phyloP scores from a whole-genome alignment of 306 rosid species.

The Castanopsis chinensis region DNA sequence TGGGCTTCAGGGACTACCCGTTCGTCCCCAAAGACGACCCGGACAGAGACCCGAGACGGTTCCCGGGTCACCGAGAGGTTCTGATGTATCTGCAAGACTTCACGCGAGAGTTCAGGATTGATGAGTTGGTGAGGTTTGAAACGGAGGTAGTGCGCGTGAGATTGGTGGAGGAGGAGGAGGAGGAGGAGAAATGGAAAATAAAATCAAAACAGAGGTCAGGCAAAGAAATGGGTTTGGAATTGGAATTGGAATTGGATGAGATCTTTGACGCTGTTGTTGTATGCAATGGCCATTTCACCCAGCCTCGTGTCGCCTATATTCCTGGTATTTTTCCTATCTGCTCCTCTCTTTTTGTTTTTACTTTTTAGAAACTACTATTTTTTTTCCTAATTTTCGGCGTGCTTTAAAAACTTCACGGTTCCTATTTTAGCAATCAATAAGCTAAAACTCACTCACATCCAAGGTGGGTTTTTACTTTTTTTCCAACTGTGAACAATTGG shows the following conservation, averaged over 20 bases:
- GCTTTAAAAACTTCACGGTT: too few relatives aligned
- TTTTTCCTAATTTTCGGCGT: too few relatives aligned
- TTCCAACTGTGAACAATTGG: too few relatives aligned
- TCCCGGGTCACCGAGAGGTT: conserved; percentile 61
- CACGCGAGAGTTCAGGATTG: conserved; percentile 34
- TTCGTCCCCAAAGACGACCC: conserved; percentile 38
- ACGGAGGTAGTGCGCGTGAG: conserved; percentile 48
- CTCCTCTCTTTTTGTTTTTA: not conserved
- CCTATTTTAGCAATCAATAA: too few relatives aligned
- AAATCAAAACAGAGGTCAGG: conserved; percentile 28
- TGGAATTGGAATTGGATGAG: conserved; percentile 46
- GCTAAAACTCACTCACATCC: too few relatives aligned
- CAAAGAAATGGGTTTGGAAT: conserved; percentile 4
- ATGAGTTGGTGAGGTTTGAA: conserved; percentile 38
- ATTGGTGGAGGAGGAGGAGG: conserved; percentile 16
- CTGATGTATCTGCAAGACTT: conserved; percentile 51
- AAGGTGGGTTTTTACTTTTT: too few relatives aligned
- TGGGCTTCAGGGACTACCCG: conserved; percentile 71
- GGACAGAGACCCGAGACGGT: conserved; percentile 57
- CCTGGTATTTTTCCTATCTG: conserved; percentile 30
- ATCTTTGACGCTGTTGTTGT: conserved; percentile 59
- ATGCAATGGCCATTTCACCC: conserved; percentile 49
- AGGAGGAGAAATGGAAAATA: conserved; percentile 46
- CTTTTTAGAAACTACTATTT: too few relatives aligned
- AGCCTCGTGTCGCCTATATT: conserved; percentile 52